Base-by-base conservation (phyloP, 495 filamentous ascomycete species). In the Aspergillus diversus region DNA sequence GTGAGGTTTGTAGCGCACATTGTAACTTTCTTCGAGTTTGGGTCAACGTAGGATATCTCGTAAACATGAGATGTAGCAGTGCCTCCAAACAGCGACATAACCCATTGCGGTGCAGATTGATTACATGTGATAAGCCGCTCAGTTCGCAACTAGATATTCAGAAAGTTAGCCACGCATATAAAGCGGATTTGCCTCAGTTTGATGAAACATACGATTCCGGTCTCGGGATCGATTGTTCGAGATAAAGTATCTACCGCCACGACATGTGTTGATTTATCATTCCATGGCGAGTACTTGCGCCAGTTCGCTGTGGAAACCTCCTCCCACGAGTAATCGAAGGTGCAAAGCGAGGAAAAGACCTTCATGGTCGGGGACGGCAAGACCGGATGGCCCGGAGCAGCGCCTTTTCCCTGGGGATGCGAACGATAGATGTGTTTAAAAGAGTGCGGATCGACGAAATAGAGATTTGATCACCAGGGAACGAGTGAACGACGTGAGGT, bases 271-370 rank as follows among this genome's bases (percentile, higher is more conserved):
- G 89, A 91, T 75, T 96, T 93, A 66, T 97, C 87, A 79, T 99
- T 99, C 95, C 95, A 97, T 35, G 93, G 92, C 74, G 91, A 96
- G 81, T 99, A 99, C 77, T 99, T 99, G 54, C 88, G 88, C 95
- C 95, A 99, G 84, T 98, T 99, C 67, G 90, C 92, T n/a, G 92
- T 92, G n/a, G 93, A 96, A 37, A 98, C 96, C 75, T 97, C 96
- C 67, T 93, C 90, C 94, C 95, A 99, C 32, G 92, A 93, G 82
- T 99, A 99, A 75, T 97, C 84, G 80, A 97, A 98, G 21, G 90
- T 92, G 75, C 90, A 92, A 34, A 79, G 79, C 63, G 90, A 92
- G 37, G 92, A 89, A 73, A 97, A 99, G 72, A 99, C 90, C 83
- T 94, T 96, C 95, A 99, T 99, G 39, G 56, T 74, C 42, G 51